Conservation (phyloP, 1,139 yeast genomes). For the Dujonia santamariae region DNA sequence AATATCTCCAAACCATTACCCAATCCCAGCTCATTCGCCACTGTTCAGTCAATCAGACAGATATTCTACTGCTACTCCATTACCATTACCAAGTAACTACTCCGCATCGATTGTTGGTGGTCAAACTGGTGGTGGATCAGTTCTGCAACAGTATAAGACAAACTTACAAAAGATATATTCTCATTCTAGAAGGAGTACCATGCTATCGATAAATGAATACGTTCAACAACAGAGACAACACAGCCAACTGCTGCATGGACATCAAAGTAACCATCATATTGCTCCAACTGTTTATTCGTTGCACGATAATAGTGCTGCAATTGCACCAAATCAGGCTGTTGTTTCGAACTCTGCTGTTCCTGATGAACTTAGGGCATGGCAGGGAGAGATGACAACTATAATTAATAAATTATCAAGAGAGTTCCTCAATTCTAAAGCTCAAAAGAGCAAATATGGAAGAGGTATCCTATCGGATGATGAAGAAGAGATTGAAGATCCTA, state of each 20-base stretch:
- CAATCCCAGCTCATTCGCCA: slow-evolving; percentile 36
- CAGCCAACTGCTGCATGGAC: slow-evolving; percentile 1
- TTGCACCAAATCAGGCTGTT: slow-evolving; percentile 1
- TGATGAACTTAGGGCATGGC: slow-evolving; percentile 42
- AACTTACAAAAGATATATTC: slow-evolving; percentile 45
- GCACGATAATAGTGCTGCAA: slow-evolving; percentile 12
- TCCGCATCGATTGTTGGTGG: slow-evolving; percentile 20
- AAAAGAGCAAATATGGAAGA: not conserved
- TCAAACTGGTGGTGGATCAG: slow-evolving; percentile 10
- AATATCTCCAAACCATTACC: slow-evolving; percentile 15
- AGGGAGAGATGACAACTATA: slow-evolving; percentile 41
- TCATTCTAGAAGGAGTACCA: slow-evolving; percentile 41
- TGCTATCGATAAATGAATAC: slow-evolving; percentile 37
- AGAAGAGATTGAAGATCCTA: slow-evolving; percentile 16
- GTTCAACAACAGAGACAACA: slow-evolving; percentile 32
- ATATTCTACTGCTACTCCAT: slow-evolving; percentile 37
- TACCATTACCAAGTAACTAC: slow-evolving; percentile 22
- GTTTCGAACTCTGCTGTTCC: slow-evolving; percentile 8
- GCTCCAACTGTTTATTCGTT: slow-evolving; percentile 26
- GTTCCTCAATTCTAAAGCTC: slow-evolving; percentile 17
- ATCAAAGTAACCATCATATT: not conserved
- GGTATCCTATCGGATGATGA: not conserved
- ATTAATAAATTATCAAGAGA: slow-evolving; percentile 40
- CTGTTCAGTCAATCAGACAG: slow-evolving; percentile 39
- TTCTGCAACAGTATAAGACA: slow-evolving; percentile 23